phyloP scores from a whole-genome alignment of 176 grass and related monocot genomes.

The Oryza officinalis region DNA sequence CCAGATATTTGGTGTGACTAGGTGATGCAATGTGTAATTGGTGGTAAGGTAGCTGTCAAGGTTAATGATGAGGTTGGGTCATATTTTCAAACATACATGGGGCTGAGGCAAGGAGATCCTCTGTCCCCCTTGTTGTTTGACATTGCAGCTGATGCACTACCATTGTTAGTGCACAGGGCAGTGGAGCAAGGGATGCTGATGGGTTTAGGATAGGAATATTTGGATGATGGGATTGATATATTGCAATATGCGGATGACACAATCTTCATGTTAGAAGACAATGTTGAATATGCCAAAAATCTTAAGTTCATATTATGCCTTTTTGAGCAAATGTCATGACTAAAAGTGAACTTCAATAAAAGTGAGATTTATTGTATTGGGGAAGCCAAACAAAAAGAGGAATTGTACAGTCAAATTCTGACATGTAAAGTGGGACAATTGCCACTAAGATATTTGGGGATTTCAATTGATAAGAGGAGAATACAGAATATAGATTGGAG shows the following conservation, averaged over 20 bases:
- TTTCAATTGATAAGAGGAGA: not conserved
- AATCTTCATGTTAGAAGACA: not conserved
- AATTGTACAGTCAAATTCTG: not conserved
- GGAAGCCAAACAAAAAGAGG: not conserved
- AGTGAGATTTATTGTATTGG: not conserved
- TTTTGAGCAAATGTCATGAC: not conserved
- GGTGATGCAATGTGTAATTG: not conserved
- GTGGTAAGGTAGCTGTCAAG: not conserved
- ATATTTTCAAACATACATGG: not conserved
- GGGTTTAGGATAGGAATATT: fast-evolving
- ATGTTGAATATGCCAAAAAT: not conserved
- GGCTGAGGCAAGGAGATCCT: not conserved
- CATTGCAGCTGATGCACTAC: not conserved
- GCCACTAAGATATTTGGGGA: not conserved
- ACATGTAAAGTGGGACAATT: not conserved
- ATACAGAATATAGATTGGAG: not conserved
- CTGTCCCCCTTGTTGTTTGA: not conserved
- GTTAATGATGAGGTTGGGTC: not conserved
- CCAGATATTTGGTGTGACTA: not conserved
- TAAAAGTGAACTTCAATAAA: not conserved
- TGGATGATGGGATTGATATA: not conserved
- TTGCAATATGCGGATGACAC: not conserved
- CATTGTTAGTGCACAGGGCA: not conserved
- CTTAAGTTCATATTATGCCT: not conserved
- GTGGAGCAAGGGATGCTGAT: fast-evolving